These are phyloP conservation scores for Globisporangium perplexum DNA, from an alignment of 352 stramenopile species.

Conservation along the genomic window DNA sequence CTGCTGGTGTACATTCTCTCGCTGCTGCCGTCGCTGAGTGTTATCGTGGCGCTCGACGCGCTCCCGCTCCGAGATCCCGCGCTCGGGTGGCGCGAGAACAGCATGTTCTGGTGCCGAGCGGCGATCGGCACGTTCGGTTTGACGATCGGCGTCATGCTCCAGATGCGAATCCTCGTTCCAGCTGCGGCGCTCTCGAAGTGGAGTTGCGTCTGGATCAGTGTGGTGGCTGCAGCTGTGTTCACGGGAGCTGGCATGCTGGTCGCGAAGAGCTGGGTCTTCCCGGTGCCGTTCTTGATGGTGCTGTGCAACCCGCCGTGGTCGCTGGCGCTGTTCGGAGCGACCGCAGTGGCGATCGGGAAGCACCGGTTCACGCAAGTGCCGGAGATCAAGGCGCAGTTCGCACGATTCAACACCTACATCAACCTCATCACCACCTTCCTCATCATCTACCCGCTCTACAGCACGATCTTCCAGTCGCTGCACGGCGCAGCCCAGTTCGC, in stretches of 20 bases:
- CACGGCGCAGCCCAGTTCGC: slow-evolving; percentile 1
- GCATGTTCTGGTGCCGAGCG: slow-evolving; percentile 3
- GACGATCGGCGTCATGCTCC: slow-evolving; percentile 2
- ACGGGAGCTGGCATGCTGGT: background rate
- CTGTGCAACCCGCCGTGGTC: slow-evolving; percentile 1
- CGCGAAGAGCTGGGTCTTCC: slow-evolving; percentile 7
- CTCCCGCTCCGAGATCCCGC: slow-evolving; percentile 11
- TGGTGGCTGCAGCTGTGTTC: background rate
- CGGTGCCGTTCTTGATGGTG: slow-evolving; percentile 8
- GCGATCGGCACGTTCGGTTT: background rate
- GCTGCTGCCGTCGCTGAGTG: slow-evolving; percentile 6
- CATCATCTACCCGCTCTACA: slow-evolving; percentile 8
- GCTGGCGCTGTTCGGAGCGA: slow-evolving; percentile 1
- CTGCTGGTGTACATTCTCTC: slow-evolving; percentile 3
- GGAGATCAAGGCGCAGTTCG: slow-evolving; percentile 1
- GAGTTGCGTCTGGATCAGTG: background rate
- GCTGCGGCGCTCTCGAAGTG: background rate
- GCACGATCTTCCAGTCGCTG: slow-evolving; percentile 1
- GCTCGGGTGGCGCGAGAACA: slow-evolving; percentile 1
- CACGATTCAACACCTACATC: background rate
- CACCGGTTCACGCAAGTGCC: slow-evolving; percentile 13
- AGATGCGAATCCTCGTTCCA: background rate
- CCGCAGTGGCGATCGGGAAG: slow-evolving; percentile 1
- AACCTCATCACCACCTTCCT: background rate
- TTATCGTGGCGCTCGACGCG: slow-evolving; percentile 6